phyloP scores from a whole-genome alignment of 495 filamentous ascomycete species.

The Lasiosphaeria miniovina region DNA sequence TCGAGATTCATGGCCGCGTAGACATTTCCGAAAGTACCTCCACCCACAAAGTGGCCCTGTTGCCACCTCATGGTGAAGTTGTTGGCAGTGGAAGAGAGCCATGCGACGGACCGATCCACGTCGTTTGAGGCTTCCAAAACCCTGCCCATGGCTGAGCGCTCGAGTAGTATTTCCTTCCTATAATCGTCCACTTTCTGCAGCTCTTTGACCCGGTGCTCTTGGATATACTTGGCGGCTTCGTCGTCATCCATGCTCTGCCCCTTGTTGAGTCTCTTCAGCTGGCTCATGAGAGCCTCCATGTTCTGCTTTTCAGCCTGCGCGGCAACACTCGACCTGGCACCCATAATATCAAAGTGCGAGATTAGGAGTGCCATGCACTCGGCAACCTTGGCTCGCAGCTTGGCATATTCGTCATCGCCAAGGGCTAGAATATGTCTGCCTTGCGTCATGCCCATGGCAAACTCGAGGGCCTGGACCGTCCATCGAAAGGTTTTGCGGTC shows the following conservation, averaged over 20 bases:
- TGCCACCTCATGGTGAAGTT: conserved; percentile 96
- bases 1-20: conserved; percentile 97
- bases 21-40: conserved; percentile 94
- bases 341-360: conserved; percentile 99
- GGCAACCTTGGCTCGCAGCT: conserved; percentile 80
- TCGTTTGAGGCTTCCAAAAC: conserved; percentile 94
- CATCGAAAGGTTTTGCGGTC: conserved; percentile 95
- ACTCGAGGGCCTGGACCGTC: conserved; percentile 92
- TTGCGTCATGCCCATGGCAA: conserved; percentile 93
- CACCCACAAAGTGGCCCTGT: conserved; percentile 94
- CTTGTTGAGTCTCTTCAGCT: conserved; percentile 70
- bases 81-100: conserved; percentile 86
- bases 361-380: conserved; percentile 98
- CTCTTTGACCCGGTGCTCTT: conserved; percentile 66
- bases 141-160: conserved; percentile 81
- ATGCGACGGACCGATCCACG: conserved; percentile 90
- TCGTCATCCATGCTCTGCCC: conserved; percentile 79
- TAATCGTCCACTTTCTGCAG: conserved; percentile 72
- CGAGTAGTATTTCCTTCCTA: conserved; percentile 75
- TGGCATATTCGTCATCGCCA: conserved; percentile 78
- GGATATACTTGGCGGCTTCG: conserved; percentile 70
- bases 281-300: conserved; percentile 70
- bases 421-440: conserved; percentile 87
- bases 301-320: conserved; percentile 77
- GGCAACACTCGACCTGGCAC: conserved; percentile 85